Base-by-base conservation (phyloP, 257 asterid genomes). In the Ehretia macrophylla region DNA sequence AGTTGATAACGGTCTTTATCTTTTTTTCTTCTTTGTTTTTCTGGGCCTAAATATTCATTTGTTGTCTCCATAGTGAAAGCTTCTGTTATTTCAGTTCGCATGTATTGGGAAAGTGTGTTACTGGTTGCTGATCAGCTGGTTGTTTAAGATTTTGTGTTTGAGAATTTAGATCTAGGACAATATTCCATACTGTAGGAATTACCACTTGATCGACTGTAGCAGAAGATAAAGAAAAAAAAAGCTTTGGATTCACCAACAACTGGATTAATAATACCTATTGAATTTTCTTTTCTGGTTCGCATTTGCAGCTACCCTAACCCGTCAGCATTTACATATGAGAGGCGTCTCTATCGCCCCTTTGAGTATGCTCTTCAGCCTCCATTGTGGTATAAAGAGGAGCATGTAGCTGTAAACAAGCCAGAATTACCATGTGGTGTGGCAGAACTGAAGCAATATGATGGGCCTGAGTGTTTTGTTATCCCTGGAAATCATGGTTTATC, bases 341-440 rank as follows among this genome's bases (percentile, higher is more conserved):
- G 72, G 58, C 97, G 99, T 60, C 86, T 93, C 59, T 93, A 88
- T 68, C 88, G 90, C 19, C 96, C 96, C 11, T 93, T 93, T 73
- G 96, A 89, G 67, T 83, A 89, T 83, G 97, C 99, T 66, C 96
- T 93, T 73, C 97, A 89, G 70, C 95, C 97, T 65, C 99, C 99
- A 14, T 35, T 62, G 44, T 89, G 94, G 87, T 93, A 86, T 65
- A 93, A 83, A 62, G 88, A 79, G 73, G 96, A 89, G 62, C 97
- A 89, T 63, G 76, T 93, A 64, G 94, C 97, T 56, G 94, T 81
- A 23, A 74, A 78, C 64, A 93, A 93, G 79, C 99, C 97, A 22
- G 99, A 93, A 74, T 64, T 89, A 68, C 97, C 97, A 66, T 8
- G 46, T 73, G 96, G 85, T 58, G 66, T 77, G 63, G 62, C 84